Conservation (phyloP, 306 rosid genomes). For the Rosa lucieae region DNA sequence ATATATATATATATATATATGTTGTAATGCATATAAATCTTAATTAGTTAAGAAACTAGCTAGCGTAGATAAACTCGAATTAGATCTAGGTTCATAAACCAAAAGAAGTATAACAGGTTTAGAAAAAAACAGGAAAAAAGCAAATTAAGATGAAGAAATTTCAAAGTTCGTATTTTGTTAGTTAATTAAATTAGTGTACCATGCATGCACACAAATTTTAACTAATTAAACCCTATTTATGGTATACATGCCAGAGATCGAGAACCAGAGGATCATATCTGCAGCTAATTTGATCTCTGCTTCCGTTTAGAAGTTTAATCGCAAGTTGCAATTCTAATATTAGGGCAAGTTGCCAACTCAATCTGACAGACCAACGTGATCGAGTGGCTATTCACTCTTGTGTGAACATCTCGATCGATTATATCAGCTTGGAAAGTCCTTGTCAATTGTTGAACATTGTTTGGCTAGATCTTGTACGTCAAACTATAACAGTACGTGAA, state of each 20-base stretch:
- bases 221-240: not conserved
- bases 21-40: not conserved
- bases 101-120: not conserved
- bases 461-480: no score
- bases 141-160: not conserved
- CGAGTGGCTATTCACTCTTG: not conserved
- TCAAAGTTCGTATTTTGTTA: not conserved
- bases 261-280: not conserved
- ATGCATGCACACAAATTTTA: no score
- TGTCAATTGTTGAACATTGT: not conserved
- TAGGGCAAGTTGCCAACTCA: not conserved
- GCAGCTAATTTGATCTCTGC: constrained; percentile 1
- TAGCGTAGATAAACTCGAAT: not conserved
- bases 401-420: not conserved
- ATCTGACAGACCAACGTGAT: constrained; percentile 20
- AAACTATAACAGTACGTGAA: no score
- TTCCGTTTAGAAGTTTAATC: not conserved
- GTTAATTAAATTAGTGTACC: no score
- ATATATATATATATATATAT: no score
- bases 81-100: not conserved
- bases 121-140: not conserved
- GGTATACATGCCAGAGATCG: not conserved
- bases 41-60: no score
- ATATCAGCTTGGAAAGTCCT: not conserved
- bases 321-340: constrained; percentile 7